Conservation (phyloP, 2,329 filamentous ascomycete genomes). For the Amylocarpus encephaloides region DNA sequence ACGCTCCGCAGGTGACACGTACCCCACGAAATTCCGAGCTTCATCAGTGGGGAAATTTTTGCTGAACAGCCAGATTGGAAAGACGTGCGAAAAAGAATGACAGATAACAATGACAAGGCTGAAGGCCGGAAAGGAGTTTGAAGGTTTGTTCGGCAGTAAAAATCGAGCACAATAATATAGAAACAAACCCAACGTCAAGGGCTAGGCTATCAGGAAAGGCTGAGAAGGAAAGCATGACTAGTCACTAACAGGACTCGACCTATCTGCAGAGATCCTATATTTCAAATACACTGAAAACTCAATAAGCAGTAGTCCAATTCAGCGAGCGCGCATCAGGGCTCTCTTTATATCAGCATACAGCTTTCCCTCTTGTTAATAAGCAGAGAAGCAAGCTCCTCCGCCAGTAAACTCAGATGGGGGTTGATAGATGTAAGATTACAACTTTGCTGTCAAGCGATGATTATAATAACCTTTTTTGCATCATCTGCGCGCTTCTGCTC, state of each 20-base stretch:
- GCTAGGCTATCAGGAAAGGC: no score
- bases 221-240: no score
- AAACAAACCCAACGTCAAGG: no score
- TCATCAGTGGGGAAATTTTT: no score
- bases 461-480: slow-evolving; percentile 21
- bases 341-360: slow-evolving; percentile 30
- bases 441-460: slow-evolving; percentile 7
- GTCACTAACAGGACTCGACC: not conserved
- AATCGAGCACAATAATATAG: no score
- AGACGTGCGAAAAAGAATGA: no score
- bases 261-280: not conserved
- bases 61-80: no score
- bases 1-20: no score
- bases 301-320: not conserved
- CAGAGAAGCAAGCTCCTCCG: slow-evolving; percentile 12
- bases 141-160: no score
- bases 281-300: not conserved
- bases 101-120: no score
- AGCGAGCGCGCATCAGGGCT: slow-evolving; percentile 26
- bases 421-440: slow-evolving; percentile 19
- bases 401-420: slow-evolving; percentile 13
- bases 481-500: slow-evolving; percentile 22
- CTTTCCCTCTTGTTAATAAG: slow-evolving; percentile 1
- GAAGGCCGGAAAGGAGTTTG: no score
- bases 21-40: no score